phyloP scores from a whole-genome alignment of 169 alveolate genomes.

The Neospora caninum region DNA sequence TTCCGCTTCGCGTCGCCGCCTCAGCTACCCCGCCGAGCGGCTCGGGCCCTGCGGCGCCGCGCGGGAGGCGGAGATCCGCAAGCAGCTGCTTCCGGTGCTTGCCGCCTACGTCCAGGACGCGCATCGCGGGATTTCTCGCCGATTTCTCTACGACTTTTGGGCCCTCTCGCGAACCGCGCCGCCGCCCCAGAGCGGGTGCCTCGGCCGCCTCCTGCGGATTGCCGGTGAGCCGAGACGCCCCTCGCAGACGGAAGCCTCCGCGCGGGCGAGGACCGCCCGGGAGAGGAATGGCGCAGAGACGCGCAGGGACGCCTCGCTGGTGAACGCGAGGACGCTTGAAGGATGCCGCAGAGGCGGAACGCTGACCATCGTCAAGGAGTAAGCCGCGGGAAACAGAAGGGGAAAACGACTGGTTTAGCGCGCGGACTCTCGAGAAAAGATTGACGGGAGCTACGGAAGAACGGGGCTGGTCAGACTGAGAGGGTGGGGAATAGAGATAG shows the following conservation, averaged over 20 bases:
- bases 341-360: background rate
- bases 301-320: background rate
- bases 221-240: no score
- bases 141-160: conserved; percentile 16
- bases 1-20: background rate
- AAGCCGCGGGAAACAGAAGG: background rate
- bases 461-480: background rate
- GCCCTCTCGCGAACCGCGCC: background rate
- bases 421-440: background rate
- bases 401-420: background rate
- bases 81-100: background rate
- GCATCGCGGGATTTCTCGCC: background rate
- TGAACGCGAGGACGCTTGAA: background rate
- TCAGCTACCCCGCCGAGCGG: no score
- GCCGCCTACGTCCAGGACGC: background rate
- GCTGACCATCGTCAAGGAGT: background rate
- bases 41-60: background rate
- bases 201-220: background rate
- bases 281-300: background rate
- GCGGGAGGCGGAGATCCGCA: background rate
- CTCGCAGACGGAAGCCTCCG: no score
- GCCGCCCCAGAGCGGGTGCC: background rate
- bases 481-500: background rate
- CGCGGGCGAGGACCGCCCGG: no score
- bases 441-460: background rate